A percentile compares a stretch with the other conserved stretches of the same genome.
Evolutionary conservation across 164 flowering plant species (phyloP).

Genomic region (Nelumbo lutea): DNA sequence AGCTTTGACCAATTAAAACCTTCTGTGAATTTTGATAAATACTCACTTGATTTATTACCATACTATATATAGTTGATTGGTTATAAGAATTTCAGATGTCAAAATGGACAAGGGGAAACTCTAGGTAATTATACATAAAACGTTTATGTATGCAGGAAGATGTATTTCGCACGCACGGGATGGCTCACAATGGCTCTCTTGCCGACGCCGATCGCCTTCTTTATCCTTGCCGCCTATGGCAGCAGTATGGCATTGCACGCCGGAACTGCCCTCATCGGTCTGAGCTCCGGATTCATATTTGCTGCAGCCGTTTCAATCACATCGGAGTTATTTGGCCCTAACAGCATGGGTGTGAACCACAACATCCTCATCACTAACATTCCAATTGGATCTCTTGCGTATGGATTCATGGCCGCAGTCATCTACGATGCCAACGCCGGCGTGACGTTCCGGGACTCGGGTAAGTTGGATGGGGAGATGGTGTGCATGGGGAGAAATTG

Average conservation of each 20-base stretch:
- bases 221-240: constrained; percentile 45
- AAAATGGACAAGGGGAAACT: no score
- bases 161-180: constrained; percentile 89
- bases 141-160: constrained; percentile 46
- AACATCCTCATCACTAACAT: constrained; percentile 91
- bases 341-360: constrained; percentile 84
- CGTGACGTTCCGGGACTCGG: background rate
- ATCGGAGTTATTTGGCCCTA: constrained; percentile 86
- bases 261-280: constrained; percentile 71
- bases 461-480: background rate
- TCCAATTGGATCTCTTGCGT: constrained; percentile 76
- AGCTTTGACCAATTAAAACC: no score
- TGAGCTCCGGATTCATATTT: constrained; percentile 93
- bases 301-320: constrained; percentile 94
- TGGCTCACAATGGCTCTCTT: constrained; percentile 74
- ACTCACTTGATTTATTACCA: no score
- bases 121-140: no score
- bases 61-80: no score
- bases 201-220: constrained; percentile 89
- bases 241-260: constrained; percentile 31
- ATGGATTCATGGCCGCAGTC: constrained; percentile 76
- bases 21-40: no score
- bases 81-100: no score
- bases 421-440: constrained; percentile 58
- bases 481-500: constrained; percentile 83